These are phyloP conservation scores for Parvularia atlantis DNA, from an alignment of 78 protist species.

Conservation along the genomic window DNA sequence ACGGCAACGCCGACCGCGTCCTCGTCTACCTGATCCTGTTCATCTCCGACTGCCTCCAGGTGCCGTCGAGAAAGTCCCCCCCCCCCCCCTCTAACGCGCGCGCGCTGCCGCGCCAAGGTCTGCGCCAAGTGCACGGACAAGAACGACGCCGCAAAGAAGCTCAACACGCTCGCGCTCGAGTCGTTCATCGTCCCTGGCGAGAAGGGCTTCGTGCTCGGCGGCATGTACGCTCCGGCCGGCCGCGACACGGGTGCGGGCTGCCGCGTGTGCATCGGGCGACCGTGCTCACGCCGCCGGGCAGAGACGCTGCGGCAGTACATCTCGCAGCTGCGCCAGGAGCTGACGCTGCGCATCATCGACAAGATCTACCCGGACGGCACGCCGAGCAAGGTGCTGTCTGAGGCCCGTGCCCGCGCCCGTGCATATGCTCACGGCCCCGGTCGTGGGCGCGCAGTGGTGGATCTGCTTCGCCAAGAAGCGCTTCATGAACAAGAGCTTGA, in stretches of 20 bases:
- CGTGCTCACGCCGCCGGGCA: not conserved
- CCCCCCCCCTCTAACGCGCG: no score
- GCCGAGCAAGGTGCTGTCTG: slow-evolving; percentile 18
- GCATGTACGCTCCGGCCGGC: no score
- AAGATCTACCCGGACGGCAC: slow-evolving; percentile 25
- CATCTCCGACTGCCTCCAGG: slow-evolving; percentile 61
- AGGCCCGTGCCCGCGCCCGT: not conserved
- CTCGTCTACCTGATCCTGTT: slow-evolving; percentile 75
- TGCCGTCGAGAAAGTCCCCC: slow-evolving; percentile 12
- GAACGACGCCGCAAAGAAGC: slow-evolving; percentile 39
- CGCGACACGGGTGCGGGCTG: no score
- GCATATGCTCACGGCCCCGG: no score
- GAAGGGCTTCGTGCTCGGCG: not conserved
- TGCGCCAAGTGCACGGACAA: not conserved
- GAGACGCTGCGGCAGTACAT: slow-evolving; percentile 57
- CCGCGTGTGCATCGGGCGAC: not conserved
- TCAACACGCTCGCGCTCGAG: slow-evolving; percentile 51
- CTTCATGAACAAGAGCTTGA: slow-evolving; percentile 45
- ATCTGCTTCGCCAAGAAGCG: slow-evolving; percentile 57
- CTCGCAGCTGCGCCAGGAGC: slow-evolving; percentile 70
- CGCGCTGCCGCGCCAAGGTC: slow-evolving; percentile 8
- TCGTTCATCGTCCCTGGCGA: slow-evolving; percentile 72
- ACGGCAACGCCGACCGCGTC: slow-evolving; percentile 71
- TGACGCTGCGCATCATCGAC: slow-evolving; percentile 41
- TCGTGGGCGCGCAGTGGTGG: slow-evolving; percentile 56